Conservation (phyloP, 1,284 basidiomycete species). For the Coniophora puteana region DNA sequence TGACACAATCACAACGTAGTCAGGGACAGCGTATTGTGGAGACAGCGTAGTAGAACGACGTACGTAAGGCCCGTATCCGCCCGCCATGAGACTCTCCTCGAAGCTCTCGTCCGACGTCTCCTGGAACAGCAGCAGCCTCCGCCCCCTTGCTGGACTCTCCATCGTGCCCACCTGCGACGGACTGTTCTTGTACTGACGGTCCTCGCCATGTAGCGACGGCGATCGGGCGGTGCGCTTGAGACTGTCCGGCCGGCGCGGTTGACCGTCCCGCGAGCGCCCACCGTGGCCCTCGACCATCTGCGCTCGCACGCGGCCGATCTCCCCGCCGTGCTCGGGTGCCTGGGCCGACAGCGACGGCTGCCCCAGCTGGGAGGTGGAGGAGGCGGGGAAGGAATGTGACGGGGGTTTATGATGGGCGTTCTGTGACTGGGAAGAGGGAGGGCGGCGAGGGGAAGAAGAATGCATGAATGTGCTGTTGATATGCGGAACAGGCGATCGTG, state of each 20-base stretch:
- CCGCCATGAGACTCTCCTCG: constrained; percentile 74
- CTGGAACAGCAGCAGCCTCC: constrained; percentile 69
- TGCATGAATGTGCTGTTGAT: no score
- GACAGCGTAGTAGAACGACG: constrained; percentile 18
- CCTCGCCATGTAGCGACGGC: constrained; percentile 32
- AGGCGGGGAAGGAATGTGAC: no score
- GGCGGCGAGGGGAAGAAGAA: no score
- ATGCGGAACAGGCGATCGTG: no score
- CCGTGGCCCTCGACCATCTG: constrained; percentile 46
- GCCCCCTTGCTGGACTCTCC: constrained; percentile 65
- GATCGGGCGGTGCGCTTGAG: constrained; percentile 53
- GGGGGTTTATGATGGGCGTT: no score
- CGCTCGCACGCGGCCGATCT: constrained; percentile 56
- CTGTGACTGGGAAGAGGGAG: no score
- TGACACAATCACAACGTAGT: no score
- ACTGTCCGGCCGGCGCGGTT: constrained; percentile 65
- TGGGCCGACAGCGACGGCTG: no score
- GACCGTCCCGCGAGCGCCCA: constrained; percentile 46
- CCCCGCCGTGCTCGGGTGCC: no score
- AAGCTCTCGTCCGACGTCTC: constrained; percentile 80
- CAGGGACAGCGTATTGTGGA: not conserved
- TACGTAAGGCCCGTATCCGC: constrained; percentile 71
- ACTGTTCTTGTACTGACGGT: constrained; percentile 24
- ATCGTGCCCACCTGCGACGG: constrained; percentile 51
- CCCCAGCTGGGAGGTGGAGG: no score